phyloP scores from a whole-genome alignment of 2,329 filamentous ascomycete genomes.

The Thelonectria discophora region DNA sequence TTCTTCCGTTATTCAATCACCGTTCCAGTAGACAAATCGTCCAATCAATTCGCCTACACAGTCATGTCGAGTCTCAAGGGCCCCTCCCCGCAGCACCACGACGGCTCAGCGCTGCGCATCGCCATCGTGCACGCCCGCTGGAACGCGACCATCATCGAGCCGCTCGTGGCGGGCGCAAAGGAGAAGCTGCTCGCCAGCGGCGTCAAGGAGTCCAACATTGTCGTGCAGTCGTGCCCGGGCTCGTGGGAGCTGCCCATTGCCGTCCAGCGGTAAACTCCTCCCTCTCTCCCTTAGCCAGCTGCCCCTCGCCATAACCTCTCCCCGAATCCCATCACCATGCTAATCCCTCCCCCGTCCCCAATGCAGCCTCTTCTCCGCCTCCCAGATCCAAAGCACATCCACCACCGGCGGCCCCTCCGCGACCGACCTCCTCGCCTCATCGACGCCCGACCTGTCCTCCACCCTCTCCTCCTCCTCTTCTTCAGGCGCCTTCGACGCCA shows the following conservation, averaged over 20 bases:
- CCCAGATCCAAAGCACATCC: constrained; percentile 83
- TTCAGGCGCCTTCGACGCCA: constrained; percentile 83
- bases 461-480: constrained; percentile 49
- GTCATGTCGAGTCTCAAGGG: constrained; percentile 61
- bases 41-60: not conserved
- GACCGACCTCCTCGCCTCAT: constrained; percentile 78
- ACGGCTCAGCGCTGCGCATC: constrained; percentile 81
- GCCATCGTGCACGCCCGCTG: constrained; percentile 96
- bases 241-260: constrained; percentile 95
- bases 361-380: constrained; percentile 80
- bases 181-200: constrained; percentile 80
- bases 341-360: constrained; percentile 19
- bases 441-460: constrained; percentile 72
- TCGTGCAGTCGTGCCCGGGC: constrained; percentile 88
- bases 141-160: constrained; percentile 89
- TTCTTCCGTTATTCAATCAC: constrained; percentile 13
- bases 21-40: constrained; percentile 9
- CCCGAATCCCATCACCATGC: constrained; percentile 5
- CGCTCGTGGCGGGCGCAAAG: constrained; percentile 82
- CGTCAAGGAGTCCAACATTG: constrained; percentile 87
- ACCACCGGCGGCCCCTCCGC: constrained; percentile 70
- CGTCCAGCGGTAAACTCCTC: constrained; percentile 74
- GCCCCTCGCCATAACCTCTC: not conserved
- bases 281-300: constrained; percentile 20
- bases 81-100: constrained; percentile 65